phyloP scores from a whole-genome alignment of 2,329 filamentous ascomycete genomes.

The Fusarium mangiferae region DNA sequence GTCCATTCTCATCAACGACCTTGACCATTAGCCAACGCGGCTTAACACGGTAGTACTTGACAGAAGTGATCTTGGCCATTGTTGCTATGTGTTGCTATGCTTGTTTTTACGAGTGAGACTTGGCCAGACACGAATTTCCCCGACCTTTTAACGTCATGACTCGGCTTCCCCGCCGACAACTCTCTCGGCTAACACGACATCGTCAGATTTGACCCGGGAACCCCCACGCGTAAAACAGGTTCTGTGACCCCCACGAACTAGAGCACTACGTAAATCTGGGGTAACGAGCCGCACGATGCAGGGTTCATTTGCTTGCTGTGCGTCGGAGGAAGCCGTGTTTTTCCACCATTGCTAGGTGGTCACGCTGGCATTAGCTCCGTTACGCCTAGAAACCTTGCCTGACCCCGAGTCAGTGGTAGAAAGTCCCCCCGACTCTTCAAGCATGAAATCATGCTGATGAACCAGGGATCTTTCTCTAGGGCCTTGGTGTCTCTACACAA shows the following conservation, averaged over 20 bases:
- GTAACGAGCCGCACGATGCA: background rate
- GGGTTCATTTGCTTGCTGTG: background rate
- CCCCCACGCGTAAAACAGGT: slow-evolving; percentile 7
- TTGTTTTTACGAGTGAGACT: too few species aligned
- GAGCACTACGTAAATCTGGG: slow-evolving; percentile 2
- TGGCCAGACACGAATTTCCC: background rate
- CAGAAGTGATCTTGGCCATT: slow-evolving; percentile 51
- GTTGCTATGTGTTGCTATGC: background rate
- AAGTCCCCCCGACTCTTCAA: background rate
- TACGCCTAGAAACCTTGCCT: accelerated
- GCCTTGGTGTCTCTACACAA: accelerated
- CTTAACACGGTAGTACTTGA: slow-evolving; percentile 80
- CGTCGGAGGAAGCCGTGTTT: background rate
- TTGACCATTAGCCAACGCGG: slow-evolving; percentile 84
- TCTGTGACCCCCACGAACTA: slow-evolving; percentile 3
- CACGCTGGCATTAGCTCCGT: background rate
- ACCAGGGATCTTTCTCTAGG: accelerated
- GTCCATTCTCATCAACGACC: slow-evolving; percentile 72
- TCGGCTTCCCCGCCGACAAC: background rate
- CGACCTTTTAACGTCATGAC: background rate
- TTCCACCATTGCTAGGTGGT: background rate
- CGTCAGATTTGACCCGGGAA: background rate
- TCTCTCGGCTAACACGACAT: background rate
- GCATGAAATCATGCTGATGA: background rate
- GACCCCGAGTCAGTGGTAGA: background rate